A percentile compares a stretch with the other conserved stretches of the same genome.
phyloP scores from a whole-genome alignment of 805 yeast species.

The Saturnispora zaruensis region DNA sequence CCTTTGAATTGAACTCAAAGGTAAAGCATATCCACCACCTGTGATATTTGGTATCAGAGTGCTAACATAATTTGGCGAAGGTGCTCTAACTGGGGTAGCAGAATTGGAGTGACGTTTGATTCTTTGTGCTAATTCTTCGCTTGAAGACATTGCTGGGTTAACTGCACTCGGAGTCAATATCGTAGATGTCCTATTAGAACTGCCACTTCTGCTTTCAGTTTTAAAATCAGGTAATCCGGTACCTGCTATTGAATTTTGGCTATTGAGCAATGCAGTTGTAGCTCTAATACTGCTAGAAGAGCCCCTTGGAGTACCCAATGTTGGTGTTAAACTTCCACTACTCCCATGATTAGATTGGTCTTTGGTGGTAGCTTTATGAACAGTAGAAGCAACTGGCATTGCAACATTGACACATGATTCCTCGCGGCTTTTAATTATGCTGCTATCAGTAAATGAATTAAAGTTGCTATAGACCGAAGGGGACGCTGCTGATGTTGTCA shows the following conservation, averaged over 20 bases:
- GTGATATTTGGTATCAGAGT: background rate
- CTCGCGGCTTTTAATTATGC: background rate
- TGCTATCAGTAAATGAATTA: background rate
- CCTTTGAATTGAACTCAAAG: conserved; percentile 55
- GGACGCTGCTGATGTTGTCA: conserved; percentile 6
- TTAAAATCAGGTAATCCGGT: background rate
- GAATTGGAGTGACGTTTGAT: conserved; percentile 8
- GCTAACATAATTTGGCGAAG: conserved; percentile 37
- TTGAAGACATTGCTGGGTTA: background rate
- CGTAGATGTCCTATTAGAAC: background rate
- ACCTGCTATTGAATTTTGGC: background rate
- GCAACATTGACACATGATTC: background rate
- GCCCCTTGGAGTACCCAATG: background rate
- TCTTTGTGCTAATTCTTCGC: conserved; percentile 6
- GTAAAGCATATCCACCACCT: conserved; percentile 38
- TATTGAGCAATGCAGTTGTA: conserved; percentile 2
- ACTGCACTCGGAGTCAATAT: conserved; percentile 1
- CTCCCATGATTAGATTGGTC: conserved; percentile 1
- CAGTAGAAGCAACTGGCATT: background rate
- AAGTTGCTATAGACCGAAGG: conserved; percentile 1
- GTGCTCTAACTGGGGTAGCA: conserved; percentile 17
- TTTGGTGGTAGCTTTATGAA: background rate
- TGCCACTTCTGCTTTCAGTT: conserved; percentile 3
- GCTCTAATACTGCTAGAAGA: conserved; percentile 8
- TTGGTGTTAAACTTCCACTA: conserved; percentile 1